Conservation (phyloP, 345 rosid species). For the Clausena lansium region DNA sequence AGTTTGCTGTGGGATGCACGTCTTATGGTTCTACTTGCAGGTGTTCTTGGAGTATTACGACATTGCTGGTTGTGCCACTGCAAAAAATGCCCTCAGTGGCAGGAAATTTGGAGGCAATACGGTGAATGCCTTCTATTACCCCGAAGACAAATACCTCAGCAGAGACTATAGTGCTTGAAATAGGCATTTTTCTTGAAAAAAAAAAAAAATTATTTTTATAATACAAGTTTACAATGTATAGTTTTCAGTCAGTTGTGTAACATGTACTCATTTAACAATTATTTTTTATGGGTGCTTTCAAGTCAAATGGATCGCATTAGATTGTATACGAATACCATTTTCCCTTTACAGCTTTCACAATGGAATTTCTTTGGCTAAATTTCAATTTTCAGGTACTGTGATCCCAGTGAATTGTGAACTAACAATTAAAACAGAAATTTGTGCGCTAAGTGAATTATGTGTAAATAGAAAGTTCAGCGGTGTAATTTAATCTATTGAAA, state of each 20-base stretch:
- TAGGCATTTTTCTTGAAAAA: not conserved
- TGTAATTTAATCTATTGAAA: too few relatives aligned
- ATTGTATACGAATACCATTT: not conserved
- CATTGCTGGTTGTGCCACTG: slow-evolving; percentile 13
- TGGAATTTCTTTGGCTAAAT: too few relatives aligned
- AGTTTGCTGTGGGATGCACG: not conserved
- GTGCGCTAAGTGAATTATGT: not conserved
- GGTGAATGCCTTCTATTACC: slow-evolving; percentile 21
- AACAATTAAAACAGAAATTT: too few relatives aligned
- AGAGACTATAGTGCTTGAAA: slow-evolving; percentile 18
- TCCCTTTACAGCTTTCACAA: not conserved
- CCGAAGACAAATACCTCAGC: slow-evolving; percentile 25
- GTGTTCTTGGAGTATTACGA: slow-evolving; percentile 28
- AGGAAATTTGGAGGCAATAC: slow-evolving; percentile 27
- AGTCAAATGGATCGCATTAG: not conserved
- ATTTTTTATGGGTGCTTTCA: not conserved
- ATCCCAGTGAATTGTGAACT: too few relatives aligned
- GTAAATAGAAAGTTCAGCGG: not conserved
- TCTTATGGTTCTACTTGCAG: slow-evolving; percentile 10
- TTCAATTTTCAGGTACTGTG: too few relatives aligned
- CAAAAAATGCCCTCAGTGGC: slow-evolving; percentile 20
- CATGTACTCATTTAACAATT: not conserved
- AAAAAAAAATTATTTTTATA: not conserved
- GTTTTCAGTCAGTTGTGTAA: slow-evolving; percentile 2
- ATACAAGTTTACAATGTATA: slow-evolving; percentile 1